A percentile compares a stretch with the other conserved stretches of the same genome.
phyloP scores from a whole-genome alignment of 768 basidiomycete genomes.

The Phylloporus sp. region DNA sequence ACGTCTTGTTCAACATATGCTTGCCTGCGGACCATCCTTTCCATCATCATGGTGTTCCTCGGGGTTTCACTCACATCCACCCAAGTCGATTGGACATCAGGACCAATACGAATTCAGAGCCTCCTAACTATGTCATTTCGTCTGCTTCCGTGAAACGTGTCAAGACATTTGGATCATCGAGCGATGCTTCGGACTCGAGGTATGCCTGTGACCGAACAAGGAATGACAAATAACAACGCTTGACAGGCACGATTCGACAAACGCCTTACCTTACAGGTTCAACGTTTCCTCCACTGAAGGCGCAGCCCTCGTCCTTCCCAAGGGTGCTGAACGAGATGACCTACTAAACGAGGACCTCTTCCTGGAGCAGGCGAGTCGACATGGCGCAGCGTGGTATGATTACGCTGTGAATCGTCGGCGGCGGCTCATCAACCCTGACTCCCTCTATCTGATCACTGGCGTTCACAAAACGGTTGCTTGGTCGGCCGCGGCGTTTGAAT shows the following conservation, averaged over 20 bases:
- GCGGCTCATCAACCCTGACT: constrained; percentile 15
- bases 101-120: neutral
- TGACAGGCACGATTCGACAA: neutral
- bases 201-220: neutral
- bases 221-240: neutral
- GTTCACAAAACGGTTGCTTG: constrained; percentile 9
- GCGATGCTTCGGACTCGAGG: neutral
- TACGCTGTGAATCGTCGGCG: constrained; percentile 16
- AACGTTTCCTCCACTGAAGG: constrained; percentile 19
- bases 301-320: constrained; percentile 32
- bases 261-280: constrained; percentile 4
- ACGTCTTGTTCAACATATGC: constrained; percentile 36
- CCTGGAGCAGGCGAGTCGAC: constrained; percentile 11
- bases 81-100: constrained; percentile 5
- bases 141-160: neutral
- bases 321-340: constrained; percentile 23
- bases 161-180: neutral
- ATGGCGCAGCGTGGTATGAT: constrained; percentile 26
- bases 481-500: constrained; percentile 17
- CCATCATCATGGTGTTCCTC: constrained; percentile 19
- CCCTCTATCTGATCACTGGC: constrained; percentile 24
- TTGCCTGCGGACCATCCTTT: constrained; percentile 28
- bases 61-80: constrained; percentile 20
- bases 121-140: constrained; percentile 2
- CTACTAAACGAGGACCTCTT: constrained; percentile 22